Evolutionary conservation across 306 rosid genomes (phyloP).

Genomic region (Lathyrus sativus): DNA sequence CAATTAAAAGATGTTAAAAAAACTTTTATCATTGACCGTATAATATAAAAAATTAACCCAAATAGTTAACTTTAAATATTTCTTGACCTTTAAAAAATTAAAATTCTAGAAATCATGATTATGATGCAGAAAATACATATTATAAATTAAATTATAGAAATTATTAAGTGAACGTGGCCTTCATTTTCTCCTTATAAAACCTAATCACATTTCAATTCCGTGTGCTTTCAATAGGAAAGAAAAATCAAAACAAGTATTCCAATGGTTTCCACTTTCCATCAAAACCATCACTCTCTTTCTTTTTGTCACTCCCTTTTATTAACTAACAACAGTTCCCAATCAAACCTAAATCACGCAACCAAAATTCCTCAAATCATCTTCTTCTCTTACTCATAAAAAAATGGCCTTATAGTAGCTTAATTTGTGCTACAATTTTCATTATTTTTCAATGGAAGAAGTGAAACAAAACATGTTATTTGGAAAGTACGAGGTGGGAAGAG

Average conservation of each 20-base stretch:
- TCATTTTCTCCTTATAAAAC: background rate
- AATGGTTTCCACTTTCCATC: background rate
- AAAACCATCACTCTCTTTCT: background rate
- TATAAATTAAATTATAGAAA: background rate
- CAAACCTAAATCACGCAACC: background rate
- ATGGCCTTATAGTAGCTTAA: too few species aligned
- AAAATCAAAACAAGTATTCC: slow-evolving; percentile 16
- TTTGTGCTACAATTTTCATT: background rate
- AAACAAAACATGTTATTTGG: slow-evolving; percentile 51
- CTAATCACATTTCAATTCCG: slow-evolving; percentile 1
- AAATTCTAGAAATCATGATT: too few species aligned
- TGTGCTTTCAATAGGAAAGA: background rate
- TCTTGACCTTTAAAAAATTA: too few species aligned
- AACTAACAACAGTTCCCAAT: background rate
- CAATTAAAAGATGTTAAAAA: too few species aligned
- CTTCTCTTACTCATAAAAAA: background rate
- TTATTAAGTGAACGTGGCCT: background rate
- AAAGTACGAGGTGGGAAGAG: slow-evolving; percentile 70
- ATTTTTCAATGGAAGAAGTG: slow-evolving; percentile 43
- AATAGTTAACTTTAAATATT: too few species aligned
- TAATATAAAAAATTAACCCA: too few species aligned
- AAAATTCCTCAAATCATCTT: slow-evolving; percentile 7
- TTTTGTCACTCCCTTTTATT: background rate
- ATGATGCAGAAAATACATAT: too few species aligned
- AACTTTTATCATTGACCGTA: too few species aligned